Evolutionary conservation across 768 basidiomycete genomes (phyloP).

Genomic region (Trametes coccinea): DNA sequence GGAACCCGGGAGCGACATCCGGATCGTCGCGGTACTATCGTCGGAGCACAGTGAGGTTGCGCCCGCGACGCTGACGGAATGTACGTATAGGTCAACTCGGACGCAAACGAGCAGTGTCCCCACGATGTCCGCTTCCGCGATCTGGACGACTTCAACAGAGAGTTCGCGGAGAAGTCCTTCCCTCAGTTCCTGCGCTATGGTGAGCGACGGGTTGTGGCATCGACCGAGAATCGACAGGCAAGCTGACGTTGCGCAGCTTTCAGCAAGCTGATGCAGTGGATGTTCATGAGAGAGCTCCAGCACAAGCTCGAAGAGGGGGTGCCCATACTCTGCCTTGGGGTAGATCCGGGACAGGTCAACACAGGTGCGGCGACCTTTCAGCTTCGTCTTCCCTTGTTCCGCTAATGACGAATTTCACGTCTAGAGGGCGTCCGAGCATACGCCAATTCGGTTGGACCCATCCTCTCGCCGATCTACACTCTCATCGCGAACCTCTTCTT

Average conservation of each 20-base stretch:
- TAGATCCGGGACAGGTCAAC: slow-evolving; percentile 39
- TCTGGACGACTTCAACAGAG: slow-evolving; percentile 36
- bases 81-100: background rate
- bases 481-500: slow-evolving; percentile 17
- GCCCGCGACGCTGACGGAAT: background rate
- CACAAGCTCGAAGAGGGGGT: slow-evolving; percentile 26
- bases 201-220: background rate
- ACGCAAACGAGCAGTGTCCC: slow-evolving; percentile 15
- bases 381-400: background rate
- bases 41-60: too few relatives aligned
- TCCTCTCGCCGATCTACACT: slow-evolving; percentile 14
- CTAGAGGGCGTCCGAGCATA: slow-evolving; percentile 23
- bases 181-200: slow-evolving; percentile 20
- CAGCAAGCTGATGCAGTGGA: slow-evolving; percentile 26
- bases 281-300: slow-evolving; percentile 30
- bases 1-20: slow-evolving; percentile 31
- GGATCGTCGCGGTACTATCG: slow-evolving; percentile 31
- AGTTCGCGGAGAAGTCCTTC: slow-evolving; percentile 28
- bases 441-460: slow-evolving; percentile 9
- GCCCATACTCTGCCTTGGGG: slow-evolving; percentile 35
- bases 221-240: background rate
- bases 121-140: slow-evolving; percentile 31
- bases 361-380: slow-evolving; percentile 19
- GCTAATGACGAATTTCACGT: too few relatives aligned
- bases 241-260: slow-evolving; percentile 8